phyloP scores from a whole-genome alignment of 2,329 filamentous ascomycete species.

The Geosmithia flava region DNA sequence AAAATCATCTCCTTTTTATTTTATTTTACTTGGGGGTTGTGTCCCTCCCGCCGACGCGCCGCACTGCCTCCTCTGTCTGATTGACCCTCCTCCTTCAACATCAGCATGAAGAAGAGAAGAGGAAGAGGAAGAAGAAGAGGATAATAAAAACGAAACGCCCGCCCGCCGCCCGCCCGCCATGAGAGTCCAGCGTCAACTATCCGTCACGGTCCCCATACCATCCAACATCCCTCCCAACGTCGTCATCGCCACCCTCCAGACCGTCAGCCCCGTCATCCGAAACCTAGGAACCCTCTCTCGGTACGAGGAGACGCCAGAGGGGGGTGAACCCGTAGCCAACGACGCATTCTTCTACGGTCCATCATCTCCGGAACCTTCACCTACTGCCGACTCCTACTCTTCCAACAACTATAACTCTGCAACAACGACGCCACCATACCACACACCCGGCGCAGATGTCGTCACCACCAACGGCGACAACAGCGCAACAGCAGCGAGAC shows the following conservation, averaged over 20 bases:
- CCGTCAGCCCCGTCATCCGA: slow-evolving; percentile 26
- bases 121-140: neutral
- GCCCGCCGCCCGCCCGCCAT: slow-evolving; percentile 9
- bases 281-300: slow-evolving; percentile 23
- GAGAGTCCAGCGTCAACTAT: slow-evolving; percentile 17
- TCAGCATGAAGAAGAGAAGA: neutral
- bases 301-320: slow-evolving; percentile 20
- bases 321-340: slow-evolving; percentile 18
- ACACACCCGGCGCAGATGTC: no score
- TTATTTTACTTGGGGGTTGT: no score
- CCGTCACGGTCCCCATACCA: slow-evolving; percentile 28
- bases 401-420: no score
- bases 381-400: no score
- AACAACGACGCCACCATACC: no score
- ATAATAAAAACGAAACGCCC: neutral
- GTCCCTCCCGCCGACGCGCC: no score
- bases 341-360: slow-evolving; percentile 30
- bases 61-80: neutral
- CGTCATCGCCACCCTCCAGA: slow-evolving; percentile 25
- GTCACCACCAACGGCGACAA: no score
- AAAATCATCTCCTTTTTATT: neutral
- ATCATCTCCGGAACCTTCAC: slow-evolving; percentile 9
- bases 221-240: slow-evolving; percentile 19
- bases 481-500: slow-evolving; percentile 14
- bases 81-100: neutral